A percentile compares a stretch with the other conserved stretches of the same genome.
Evolutionary conservation across 2,329 filamentous ascomycete species (phyloP).

Genomic region (Epichloe festucae): DNA sequence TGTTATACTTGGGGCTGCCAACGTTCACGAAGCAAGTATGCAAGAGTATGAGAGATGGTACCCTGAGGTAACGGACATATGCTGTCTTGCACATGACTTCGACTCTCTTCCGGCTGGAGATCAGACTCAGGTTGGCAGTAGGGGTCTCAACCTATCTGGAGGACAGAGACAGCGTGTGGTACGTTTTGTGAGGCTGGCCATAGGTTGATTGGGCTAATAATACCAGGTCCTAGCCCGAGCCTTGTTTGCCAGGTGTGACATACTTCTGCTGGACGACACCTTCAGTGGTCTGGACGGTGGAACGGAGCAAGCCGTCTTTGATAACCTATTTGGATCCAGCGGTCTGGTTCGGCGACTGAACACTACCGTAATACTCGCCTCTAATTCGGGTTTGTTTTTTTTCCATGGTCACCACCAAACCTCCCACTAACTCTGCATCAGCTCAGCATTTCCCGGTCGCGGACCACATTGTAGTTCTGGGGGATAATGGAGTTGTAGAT

Average conservation of each 20-base stretch:
- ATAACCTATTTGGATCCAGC: background rate
- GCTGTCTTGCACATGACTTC: constrained; percentile 12
- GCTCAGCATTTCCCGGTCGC: background rate
- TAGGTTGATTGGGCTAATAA: background rate
- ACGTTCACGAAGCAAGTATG: no score
- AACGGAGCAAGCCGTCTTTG: background rate
- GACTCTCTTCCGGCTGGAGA: constrained; percentile 11
- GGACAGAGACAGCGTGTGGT: constrained; percentile 14
- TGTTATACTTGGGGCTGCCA: constrained; percentile 8
- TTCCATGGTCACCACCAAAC: background rate
- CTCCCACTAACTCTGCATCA: background rate
- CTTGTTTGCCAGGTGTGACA: background rate
- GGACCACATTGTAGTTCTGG: background rate
- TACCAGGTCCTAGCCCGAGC: background rate
- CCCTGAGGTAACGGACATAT: constrained; percentile 8
- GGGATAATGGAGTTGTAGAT: background rate
- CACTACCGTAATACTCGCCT: background rate
- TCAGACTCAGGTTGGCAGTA: constrained; percentile 8
- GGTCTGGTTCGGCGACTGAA: background rate
- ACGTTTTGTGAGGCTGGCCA: background rate
- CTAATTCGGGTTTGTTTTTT: background rate
- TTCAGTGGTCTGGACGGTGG: background rate
- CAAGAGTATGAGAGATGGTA: constrained; percentile 7
- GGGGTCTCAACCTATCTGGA: constrained; percentile 10
- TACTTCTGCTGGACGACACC: background rate